A percentile compares a stretch with the other conserved stretches of the same genome.
Conservation (phyloP, 116 monocot genomes). For the Zostera marina region DNA sequence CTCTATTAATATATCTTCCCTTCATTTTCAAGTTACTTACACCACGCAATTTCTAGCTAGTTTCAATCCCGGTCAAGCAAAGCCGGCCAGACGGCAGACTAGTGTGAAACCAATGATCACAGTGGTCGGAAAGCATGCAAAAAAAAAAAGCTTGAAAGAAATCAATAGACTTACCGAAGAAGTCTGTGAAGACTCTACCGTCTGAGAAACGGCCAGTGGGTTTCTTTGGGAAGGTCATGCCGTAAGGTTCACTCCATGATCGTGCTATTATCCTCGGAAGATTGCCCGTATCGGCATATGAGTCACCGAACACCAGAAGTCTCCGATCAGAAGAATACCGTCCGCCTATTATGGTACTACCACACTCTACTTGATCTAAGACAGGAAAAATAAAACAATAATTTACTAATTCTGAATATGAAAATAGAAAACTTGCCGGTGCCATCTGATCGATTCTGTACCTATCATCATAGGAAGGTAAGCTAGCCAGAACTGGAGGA, state of each 20-base stretch:
- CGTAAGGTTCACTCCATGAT: constrained; percentile 23
- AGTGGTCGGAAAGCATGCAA: neutral
- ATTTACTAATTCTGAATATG: no score
- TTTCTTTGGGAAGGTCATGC: constrained; percentile 15
- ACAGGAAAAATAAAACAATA: neutral
- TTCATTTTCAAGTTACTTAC: no score
- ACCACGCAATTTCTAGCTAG: no score
- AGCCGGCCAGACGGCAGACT: no score
- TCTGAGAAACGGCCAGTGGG: constrained; percentile 43
- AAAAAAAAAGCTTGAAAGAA: neutral
- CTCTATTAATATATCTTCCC: no score
- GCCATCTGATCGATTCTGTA: neutral
- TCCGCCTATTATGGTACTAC: no score
- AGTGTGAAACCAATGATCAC: no score
- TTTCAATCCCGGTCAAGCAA: no score
- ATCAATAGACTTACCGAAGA: constrained; percentile 9
- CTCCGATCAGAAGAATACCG: neutral
- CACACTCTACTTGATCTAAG: no score
- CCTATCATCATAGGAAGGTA: neutral
- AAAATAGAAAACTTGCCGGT: no score
- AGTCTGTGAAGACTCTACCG: constrained; percentile 28
- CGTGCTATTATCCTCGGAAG: constrained; percentile 15
- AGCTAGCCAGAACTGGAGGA: neutral
- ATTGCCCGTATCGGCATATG: constrained; percentile 39
- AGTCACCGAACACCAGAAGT: constrained; percentile 38